Base-by-base conservation (phyloP, 176 grass and related monocot genomes). In the Oryza meyeriana region DNA sequence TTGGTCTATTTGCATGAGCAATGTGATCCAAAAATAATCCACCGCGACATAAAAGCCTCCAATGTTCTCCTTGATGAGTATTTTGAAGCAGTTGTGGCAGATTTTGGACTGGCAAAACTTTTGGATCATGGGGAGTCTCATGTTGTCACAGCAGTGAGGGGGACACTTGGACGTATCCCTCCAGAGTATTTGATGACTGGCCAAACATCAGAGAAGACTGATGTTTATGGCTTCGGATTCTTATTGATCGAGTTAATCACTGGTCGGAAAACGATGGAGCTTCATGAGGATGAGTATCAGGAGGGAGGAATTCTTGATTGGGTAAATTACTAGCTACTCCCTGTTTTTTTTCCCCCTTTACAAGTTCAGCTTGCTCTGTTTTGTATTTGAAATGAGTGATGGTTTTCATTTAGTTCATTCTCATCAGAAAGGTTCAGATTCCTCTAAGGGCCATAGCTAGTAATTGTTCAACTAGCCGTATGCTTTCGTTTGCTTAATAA, bases 11-110 rank as follows among this genome's bases (percentile, higher is more conserved):
- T 97, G 74, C 95, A 97, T 25, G 94, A 94, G 31, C 88, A 91
- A 40, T 97, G 94, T 71, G 92, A 94, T 52, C 90, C 86, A 34
- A 97, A 89, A 62, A 97, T 97, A 64, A 94, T 94, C 32, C 94
- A 94, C 71, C 64, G 94, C 10, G 94, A 97, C 68, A 93, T 97
- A 78, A 97, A 97, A 87, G 94, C 84, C n/a, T 89, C 86, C 13
- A 97, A 97, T 1, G 27, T 94, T 81, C 95, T 97, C 42, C 92
- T 97, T 27, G 95, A 94, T 79, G 88, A 90, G 61, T 64, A 86
- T 89, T 71, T 94, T 29, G 92, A 97, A 83, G 92, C 95, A 12
- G 58, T 94, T 61, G 92, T 97, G 44, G 90, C 92, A 1, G 92
- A 97, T 88, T 97, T 94, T 32, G 95, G 94, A 12, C 69, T 94